Base-by-base conservation (phyloP, 2,329 filamentous ascomycete species). In the Paraphaeosphaeria minitans region DNA sequence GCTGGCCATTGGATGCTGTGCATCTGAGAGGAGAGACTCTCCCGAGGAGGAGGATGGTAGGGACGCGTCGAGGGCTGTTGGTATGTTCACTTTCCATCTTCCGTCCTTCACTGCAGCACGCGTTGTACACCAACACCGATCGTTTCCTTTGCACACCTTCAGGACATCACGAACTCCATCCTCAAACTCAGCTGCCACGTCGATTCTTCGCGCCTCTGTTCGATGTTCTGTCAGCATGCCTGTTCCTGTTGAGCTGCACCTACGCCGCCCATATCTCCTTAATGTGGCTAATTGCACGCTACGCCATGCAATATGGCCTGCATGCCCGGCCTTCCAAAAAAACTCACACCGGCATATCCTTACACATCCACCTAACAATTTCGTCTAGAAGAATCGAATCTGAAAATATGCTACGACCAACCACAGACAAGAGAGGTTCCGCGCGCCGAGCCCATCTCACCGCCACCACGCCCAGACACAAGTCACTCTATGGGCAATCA, bases 1-100 rank as follows among this genome's bases (percentile, higher is more conserved):
- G 75, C 66, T 73, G 70, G 73, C 68, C 65, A 74, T 75, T 57
- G 71, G 73, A 65, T 77, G 75, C 72, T 76, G 75, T 71, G 73
- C 71, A 69, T 73, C 74, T 54, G 39, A 48, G 50, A 67, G 63
- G 50, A 67, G 64, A 53, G 69, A 71, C 46, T 51, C 51, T 4
- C 53, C 67, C 45, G 67, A 67, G 3, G 66, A 70, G n/a, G 66
- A 74, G 51, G 66, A 63, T 21, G 50, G 60, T 7, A 64, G 63
- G 27, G 57, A 58, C 16, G 59, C 50, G 33, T 59, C 67, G 35
- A 62, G 60, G 49, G 64, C 55, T 45, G 61, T 60, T 63, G 69
- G 74, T 76, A 73, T 55, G 75, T 74, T 58, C 31, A 51, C 56
- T 35, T 56, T 14, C 33, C 55, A 29, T 60, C 47, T 62, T 55